Percentiles rank a stretch among this genome's conserved stretches.
Evolutionary conservation across 1,284 basidiomycete genomes (phyloP).

Genomic region (Ceratobasidium sp.): DNA sequence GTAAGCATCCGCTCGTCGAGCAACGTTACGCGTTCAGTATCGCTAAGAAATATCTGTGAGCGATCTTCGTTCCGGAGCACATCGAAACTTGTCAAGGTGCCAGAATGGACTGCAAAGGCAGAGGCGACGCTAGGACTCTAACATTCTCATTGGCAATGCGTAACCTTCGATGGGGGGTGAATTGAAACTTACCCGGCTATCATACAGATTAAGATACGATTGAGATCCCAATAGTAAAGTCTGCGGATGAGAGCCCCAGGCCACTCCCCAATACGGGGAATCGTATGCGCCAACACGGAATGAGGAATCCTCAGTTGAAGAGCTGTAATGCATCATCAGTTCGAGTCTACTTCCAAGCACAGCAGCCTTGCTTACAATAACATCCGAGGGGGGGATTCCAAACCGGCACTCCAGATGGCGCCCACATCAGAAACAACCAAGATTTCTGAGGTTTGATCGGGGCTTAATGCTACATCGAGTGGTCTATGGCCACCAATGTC

Average conservation of each 20-base stretch:
- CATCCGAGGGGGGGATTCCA: background rate
- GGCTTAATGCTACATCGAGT: slow-evolving; percentile 27
- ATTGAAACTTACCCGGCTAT: slow-evolving; percentile 11
- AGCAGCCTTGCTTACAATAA: slow-evolving; percentile 7
- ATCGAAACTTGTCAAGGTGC: slow-evolving; percentile 29
- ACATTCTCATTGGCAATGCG: background rate
- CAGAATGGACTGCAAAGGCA: background rate
- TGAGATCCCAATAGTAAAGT: slow-evolving; percentile 24
- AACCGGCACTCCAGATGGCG: slow-evolving; percentile 14
- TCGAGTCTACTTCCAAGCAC: background rate
- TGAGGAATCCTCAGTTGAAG: slow-evolving; percentile 13
- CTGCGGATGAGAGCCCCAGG: slow-evolving; percentile 31
- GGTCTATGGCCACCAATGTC: slow-evolving; percentile 25
- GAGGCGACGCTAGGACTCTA: slow-evolving; percentile 7
- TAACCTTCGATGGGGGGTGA: background rate
- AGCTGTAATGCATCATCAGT: background rate
- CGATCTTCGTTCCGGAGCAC: slow-evolving; percentile 6
- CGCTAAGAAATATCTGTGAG: slow-evolving; percentile 19
- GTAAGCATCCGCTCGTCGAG: slow-evolving; percentile 37
- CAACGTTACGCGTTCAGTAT: slow-evolving; percentile 24
- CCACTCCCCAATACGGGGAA: slow-evolving; percentile 33
- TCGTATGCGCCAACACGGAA: slow-evolving; percentile 28
- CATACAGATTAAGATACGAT: slow-evolving; percentile 24
- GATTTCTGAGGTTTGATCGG: background rate
- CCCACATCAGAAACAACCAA: slow-evolving; percentile 36